phyloP scores from a whole-genome alignment of 306 rosid species.

The Carpinus viminea region DNA sequence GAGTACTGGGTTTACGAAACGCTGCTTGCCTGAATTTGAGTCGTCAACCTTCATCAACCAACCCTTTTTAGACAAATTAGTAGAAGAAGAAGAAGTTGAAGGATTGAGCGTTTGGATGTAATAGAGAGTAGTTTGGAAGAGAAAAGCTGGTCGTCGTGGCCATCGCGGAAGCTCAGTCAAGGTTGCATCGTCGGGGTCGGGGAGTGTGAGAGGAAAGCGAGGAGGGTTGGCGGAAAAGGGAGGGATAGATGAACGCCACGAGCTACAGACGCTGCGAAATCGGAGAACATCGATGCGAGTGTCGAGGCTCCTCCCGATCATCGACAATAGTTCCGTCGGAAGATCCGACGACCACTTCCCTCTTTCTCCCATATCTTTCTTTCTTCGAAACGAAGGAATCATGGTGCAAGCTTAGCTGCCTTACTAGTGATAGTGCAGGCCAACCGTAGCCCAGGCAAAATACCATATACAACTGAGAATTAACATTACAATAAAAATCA shows the following conservation, averaged over 20 bases:
- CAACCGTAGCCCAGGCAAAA: too few relatives aligned
- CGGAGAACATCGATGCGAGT: slow-evolving; percentile 34
- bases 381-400: too few relatives aligned
- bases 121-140: slow-evolving; percentile 35
- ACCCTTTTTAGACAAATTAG: slow-evolving; percentile 17
- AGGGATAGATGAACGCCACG: slow-evolving; percentile 46
- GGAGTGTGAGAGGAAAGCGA: slow-evolving; percentile 24
- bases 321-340: slow-evolving; percentile 34
- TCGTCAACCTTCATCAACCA: slow-evolving; percentile 46
- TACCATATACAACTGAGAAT: too few relatives aligned
- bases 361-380: not conserved
- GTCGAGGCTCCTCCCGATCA: slow-evolving; percentile 27
- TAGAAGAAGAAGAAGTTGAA: not conserved
- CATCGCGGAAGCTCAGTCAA: not conserved
- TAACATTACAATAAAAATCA: too few relatives aligned
- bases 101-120: slow-evolving; percentile 29
- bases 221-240: not conserved
- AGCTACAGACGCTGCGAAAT: slow-evolving; percentile 41
- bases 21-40: slow-evolving; percentile 16
- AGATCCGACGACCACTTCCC: slow-evolving; percentile 36
- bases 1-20: slow-evolving; percentile 37
- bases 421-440: too few relatives aligned
- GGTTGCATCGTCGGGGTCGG: not conserved
- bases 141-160: not conserved
- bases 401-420: too few relatives aligned